Conservation (phyloP, 495 filamentous ascomycete genomes). For the Trichocladium uniseriatum region DNA sequence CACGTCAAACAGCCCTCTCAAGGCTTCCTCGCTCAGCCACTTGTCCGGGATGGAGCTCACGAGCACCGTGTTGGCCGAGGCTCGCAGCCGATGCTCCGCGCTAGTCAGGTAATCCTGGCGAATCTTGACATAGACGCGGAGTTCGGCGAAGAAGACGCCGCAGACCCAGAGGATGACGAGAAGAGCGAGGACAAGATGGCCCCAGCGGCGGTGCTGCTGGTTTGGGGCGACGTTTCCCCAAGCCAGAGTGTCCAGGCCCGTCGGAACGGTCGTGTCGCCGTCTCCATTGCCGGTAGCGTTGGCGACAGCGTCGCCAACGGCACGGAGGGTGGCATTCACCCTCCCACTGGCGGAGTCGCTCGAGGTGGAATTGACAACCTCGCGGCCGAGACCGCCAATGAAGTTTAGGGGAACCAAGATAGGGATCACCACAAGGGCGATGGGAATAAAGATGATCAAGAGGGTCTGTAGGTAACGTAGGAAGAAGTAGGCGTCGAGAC, state of each 20-base stretch:
- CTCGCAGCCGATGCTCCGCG: conserved; percentile 84
- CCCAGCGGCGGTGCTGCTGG: conserved; percentile 73
- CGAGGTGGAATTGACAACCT: conserved; percentile 29
- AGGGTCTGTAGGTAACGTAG: conserved; percentile 90
- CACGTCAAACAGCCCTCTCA: conserved; percentile 84
- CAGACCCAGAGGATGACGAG: conserved; percentile 74
- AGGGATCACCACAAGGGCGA: conserved; percentile 70
- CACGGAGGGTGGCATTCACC: too few relatives aligned
- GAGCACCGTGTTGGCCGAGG: conserved; percentile 93
- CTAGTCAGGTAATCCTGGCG: conserved; percentile 93
- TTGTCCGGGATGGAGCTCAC: conserved; percentile 81
- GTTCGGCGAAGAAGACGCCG: conserved; percentile 76
- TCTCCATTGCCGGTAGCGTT: conserved; percentile 21
- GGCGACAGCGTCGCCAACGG: neutral
- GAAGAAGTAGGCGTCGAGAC: conserved; percentile 97
- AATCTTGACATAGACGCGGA: conserved; percentile 85
- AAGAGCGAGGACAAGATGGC: conserved; percentile 77
- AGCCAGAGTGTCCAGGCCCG: conserved; percentile 67
- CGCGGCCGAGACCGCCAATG: conserved; percentile 55
- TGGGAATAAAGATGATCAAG: conserved; percentile 80
- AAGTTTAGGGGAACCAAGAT: conserved; percentile 80
- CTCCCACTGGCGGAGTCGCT: too few relatives aligned
- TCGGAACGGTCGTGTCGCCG: conserved; percentile 18
- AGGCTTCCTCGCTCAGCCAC: conserved; percentile 74
- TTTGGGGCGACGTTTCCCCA: conserved; percentile 82